Conservation (phyloP, 2,329 filamentous ascomycete genomes). For the Fusarium marasasianum region DNA sequence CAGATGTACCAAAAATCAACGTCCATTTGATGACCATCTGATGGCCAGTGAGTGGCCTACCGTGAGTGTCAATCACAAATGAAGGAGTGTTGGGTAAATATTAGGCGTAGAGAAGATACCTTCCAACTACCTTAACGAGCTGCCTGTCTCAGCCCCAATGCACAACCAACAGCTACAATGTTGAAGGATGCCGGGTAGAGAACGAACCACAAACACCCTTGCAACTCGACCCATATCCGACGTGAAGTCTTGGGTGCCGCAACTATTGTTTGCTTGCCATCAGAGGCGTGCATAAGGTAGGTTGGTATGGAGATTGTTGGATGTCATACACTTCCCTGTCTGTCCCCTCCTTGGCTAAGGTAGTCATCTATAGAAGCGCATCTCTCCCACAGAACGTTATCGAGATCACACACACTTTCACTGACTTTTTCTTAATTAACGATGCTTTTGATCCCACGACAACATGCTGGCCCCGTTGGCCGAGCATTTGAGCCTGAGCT, state of each 20-base stretch:
- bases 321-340: conserved; percentile 1
- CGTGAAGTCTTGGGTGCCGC: conserved; percentile 1
- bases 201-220: conserved; percentile 31
- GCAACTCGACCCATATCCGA: conserved; percentile 24
- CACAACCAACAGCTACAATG: conserved; percentile 43
- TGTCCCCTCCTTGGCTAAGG: conserved; percentile 2
- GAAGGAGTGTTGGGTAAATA: neutral
- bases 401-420: conserved; percentile 36
- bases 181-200: conserved; percentile 33
- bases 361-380: conserved; percentile 37
- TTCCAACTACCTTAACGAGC: neutral
- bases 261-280: conserved; percentile 31
- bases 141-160: conserved; percentile 48
- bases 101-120: conserved; percentile 15
- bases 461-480: conserved; percentile 21
- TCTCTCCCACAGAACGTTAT: conserved; percentile 38
- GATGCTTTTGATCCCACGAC: conserved; percentile 46
- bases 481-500: conserved; percentile 22
- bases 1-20: neutral
- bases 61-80: neutral
- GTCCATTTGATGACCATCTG: neutral
- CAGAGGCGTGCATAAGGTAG: conserved; percentile 11
- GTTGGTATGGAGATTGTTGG: neutral
- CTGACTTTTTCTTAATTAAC: neutral
- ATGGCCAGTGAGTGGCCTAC: conserved; percentile 6